Evolutionary conservation across 179 eudicot genomes (phyloP), one percentile per base, ranked within the genome.

Genomic region (Pouteria campechiana): DNA sequence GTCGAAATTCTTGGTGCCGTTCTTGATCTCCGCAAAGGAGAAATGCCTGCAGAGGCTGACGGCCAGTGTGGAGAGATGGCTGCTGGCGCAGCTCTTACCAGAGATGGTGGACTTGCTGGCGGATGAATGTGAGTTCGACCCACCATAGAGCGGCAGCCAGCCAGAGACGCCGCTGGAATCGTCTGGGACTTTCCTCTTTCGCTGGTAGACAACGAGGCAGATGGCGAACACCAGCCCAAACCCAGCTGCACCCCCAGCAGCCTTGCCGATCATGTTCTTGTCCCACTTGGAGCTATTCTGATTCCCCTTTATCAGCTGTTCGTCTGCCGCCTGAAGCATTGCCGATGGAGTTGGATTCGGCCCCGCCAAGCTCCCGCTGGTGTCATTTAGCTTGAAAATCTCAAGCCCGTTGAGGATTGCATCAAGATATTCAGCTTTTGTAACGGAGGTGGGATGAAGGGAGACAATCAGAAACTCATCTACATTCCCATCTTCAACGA

Each of bases 101-200:
- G 73, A 68, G 3, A 41, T 54, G 5, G 73, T 68, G 0, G 86
- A 68, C 41, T 69, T 79, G 37, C 37, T 65, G 4, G 61, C 67
- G 0, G 64, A 25, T 2, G 76, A 46, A 2, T 59, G 70, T 5
- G 79, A 72, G 29, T 57, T 68, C n/a, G n/a, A n/a, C n/a, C n/a
- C n/a, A 7, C 67, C 65, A 21, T 74, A 80, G 4, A 84, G 5
- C 1, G 94, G 97, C 2, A 84, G 48, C 92, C 97, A 84, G 19
- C 92, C 83, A 6, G 85, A 23, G 17, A 64, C 47, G 33, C 57
- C 72, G 0, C 78, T 54, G 9, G 74, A 75, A 3, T 48, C 20
- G 7, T 79, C 68, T 0, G 66, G 69, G 33, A 61, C 52, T 43
- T 29, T 58, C 6, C 48, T 67, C 44, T 65, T 75, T 55, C 67